Conservation (phyloP, 305 asterid species). For the Fraxinus baroniana region DNA sequence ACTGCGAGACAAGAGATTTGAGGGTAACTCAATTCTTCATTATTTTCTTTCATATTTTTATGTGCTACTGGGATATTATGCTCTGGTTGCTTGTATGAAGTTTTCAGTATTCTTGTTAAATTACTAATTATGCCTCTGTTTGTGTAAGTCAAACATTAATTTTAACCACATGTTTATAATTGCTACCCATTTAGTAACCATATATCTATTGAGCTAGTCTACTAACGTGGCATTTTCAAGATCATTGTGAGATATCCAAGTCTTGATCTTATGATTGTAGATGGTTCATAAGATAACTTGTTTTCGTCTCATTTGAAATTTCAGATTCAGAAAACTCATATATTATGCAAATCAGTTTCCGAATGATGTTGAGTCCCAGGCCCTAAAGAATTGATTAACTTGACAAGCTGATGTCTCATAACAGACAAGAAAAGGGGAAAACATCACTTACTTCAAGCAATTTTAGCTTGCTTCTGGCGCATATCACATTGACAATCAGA, state of each 20-base stretch:
- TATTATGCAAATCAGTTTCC: background rate
- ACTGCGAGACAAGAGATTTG: constrained; percentile 43
- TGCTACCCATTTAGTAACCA: background rate
- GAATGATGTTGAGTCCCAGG: background rate
- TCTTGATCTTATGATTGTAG: background rate
- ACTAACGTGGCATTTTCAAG: background rate
- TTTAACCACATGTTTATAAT: background rate
- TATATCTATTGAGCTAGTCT: background rate
- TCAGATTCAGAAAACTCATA: background rate
- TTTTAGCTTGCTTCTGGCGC: background rate
- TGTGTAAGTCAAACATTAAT: background rate
- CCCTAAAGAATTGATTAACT: background rate
- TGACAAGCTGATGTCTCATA: background rate
- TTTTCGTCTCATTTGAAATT: background rate
- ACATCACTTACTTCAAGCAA: background rate
- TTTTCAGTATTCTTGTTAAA: background rate
- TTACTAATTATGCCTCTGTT: background rate
- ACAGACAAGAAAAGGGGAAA: background rate
- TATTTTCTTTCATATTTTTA: constrained; percentile 13
- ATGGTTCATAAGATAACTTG: background rate
- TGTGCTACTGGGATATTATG: background rate
- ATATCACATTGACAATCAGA: background rate
- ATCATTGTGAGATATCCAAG: background rate
- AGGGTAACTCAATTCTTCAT: constrained; percentile 41
- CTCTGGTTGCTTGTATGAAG: background rate